Base-by-base conservation (phyloP, 2,329 filamentous ascomycete genomes). In the Colletotrichum cuscutae region DNA sequence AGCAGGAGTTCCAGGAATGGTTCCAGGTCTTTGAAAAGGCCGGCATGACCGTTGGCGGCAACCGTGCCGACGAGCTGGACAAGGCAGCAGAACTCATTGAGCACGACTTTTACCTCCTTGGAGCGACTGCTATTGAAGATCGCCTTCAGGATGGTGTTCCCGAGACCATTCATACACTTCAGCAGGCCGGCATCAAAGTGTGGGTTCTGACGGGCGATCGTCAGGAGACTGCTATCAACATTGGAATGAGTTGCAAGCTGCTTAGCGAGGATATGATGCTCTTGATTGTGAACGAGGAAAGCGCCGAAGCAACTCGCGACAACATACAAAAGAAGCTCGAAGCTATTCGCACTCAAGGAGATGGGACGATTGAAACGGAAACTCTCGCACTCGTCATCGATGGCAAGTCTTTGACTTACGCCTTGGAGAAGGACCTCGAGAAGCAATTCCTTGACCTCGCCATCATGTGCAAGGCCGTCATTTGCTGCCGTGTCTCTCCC, bases 181-280 rank as follows among this genome's bases (percentile, higher is more conserved):
- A 99, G 82, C 94, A 95, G 76, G 97, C 97, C 28, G 96, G 95
- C 65, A 98, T 99, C 87, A 99, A 99, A 84, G 93, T 99, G 68
- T 99, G 97, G 97, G 97, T 99, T 24, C 84, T 99, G 82, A 99
- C 97, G 52, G 97, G 97, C 78, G 97, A 99, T 86, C 91, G 97
- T 78, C 97, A 99, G 84, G 97, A 99, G 83, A 99, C 97, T 32
- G 97, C 97, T 69, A 99, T 99, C 89, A 99, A 99, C 82, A 99
- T 99, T 77, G 97, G 97, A 76, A 99, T 99, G 97, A 98, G 95
- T 81, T 99, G 97, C 85, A 98, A 98, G 84, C 89, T 99, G 62
- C 94, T 99, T 73, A 98, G 95, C 76, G 97, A 99, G 83, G 97
- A 99, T 78, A 99, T 99, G 97, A 98, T 97, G 79, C 89, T 99